phyloP scores from a whole-genome alignment of 306 rosid species.

The Quercus alba region DNA sequence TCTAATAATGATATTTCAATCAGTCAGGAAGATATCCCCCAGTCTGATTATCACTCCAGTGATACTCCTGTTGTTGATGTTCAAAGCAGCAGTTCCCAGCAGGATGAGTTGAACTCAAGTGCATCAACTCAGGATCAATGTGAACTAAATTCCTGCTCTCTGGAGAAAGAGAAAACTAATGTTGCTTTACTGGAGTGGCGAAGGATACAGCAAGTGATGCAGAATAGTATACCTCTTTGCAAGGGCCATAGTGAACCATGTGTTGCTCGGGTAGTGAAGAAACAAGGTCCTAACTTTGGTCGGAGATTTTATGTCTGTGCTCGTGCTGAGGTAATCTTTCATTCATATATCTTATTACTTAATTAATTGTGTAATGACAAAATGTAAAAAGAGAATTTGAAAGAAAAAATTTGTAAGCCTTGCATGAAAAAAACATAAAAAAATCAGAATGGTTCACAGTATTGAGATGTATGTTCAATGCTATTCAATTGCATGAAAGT shows the following conservation, averaged over 20 bases:
- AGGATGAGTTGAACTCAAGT: constrained; percentile 29
- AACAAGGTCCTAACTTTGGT: constrained; percentile 81
- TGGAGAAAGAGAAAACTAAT: constrained; percentile 51
- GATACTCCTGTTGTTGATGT: constrained; percentile 36
- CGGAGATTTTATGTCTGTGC: constrained; percentile 77
- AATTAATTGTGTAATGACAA: background rate
- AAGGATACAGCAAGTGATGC: constrained; percentile 86
- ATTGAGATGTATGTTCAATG: background rate
- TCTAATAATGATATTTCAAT: constrained; percentile 22
- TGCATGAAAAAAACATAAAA: background rate
- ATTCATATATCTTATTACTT: background rate
- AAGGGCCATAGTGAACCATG: constrained; percentile 83
- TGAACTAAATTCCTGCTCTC: constrained; percentile 29
- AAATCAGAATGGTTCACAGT: background rate
- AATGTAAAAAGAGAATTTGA: background rate
- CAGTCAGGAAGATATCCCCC: constrained; percentile 33
- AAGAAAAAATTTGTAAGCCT: background rate
- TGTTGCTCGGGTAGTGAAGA: constrained; percentile 83
- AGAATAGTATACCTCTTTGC: constrained; percentile 88
- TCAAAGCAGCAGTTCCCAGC: constrained; percentile 30
- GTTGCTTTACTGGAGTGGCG: constrained; percentile 78
- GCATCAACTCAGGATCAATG: constrained; percentile 34
- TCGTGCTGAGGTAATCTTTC: constrained; percentile 67
- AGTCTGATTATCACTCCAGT: constrained; percentile 27
- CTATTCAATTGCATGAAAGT: background rate